A percentile compares a stretch with the other conserved stretches of the same genome.
Conservation (phyloP, 352 stramenopile species). For the Globisporangium paroecandrum region DNA sequence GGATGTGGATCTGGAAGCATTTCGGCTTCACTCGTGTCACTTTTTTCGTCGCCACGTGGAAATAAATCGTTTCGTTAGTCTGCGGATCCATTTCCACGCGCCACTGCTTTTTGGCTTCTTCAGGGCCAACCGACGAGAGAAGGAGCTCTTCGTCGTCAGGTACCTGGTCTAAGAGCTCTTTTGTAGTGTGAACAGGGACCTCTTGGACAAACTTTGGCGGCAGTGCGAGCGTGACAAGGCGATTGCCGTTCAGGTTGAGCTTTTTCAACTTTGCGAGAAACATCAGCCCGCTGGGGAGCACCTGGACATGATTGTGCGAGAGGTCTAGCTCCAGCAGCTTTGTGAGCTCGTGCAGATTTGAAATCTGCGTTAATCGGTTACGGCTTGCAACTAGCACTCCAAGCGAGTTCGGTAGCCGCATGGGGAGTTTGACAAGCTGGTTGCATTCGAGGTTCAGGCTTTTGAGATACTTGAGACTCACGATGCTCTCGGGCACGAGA, state of each 20-base stretch:
- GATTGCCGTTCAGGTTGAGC: constrained; percentile 47
- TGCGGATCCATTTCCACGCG: constrained; percentile 51
- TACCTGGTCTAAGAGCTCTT: constrained; percentile 15
- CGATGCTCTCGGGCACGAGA: constrained; percentile 28
- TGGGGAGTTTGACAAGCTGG: constrained; percentile 41
- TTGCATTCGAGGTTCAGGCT: constrained; percentile 58
- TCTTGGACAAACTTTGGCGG: constrained; percentile 28
- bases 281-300: constrained; percentile 49
- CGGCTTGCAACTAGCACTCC: constrained; percentile 35
- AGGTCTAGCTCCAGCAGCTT: constrained; percentile 51
- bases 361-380: constrained; percentile 49
- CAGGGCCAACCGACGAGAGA: constrained; percentile 6
- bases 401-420: constrained; percentile 35
- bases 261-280: constrained; percentile 39
- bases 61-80: constrained; percentile 50
- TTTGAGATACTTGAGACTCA: constrained; percentile 31
- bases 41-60: constrained; percentile 39
- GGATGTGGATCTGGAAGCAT: constrained; percentile 54
- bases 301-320: constrained; percentile 58
- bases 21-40: constrained; percentile 48
- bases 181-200: neutral
- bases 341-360: constrained; percentile 46
- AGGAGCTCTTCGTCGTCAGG: constrained; percentile 9
- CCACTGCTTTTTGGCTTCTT: constrained; percentile 49
- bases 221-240: constrained; percentile 59